These are phyloP conservation scores for Insectozyma bohioensis DNA, from an alignment of 1,139 yeast genomes.

Conservation along the genomic window DNA sequence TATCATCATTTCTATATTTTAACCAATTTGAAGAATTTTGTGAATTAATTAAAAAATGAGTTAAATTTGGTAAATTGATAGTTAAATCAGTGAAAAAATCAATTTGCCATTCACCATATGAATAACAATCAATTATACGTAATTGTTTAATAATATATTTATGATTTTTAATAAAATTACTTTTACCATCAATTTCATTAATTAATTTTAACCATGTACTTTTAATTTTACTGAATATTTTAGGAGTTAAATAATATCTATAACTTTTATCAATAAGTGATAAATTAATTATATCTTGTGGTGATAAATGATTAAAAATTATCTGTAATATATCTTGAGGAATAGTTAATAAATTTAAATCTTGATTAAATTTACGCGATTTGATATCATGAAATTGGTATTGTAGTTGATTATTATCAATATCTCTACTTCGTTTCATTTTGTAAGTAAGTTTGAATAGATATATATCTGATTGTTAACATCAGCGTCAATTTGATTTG, in stretches of 20 bases:
- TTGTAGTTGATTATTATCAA: too few relatives aligned
- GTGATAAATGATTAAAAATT: constrained; percentile 20
- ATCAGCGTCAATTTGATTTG: too few relatives aligned
- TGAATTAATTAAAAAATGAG: constrained; percentile 29
- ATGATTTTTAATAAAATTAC: constrained; percentile 11
- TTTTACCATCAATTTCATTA: constrained; percentile 10
- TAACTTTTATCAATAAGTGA: constrained; percentile 20
- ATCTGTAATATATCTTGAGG: constrained; percentile 29
- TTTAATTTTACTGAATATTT: constrained; percentile 26
- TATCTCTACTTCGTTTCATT: too few relatives aligned
- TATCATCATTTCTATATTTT: constrained; percentile 29
- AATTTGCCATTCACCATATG: constrained; percentile 45
- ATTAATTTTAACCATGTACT: constrained; percentile 32
- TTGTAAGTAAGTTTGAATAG: too few relatives aligned
- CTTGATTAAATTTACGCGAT: too few relatives aligned
- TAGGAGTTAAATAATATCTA: constrained; percentile 21
- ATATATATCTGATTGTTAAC: too few relatives aligned
- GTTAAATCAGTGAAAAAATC: constrained; percentile 28
- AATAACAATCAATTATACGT: constrained; percentile 33
- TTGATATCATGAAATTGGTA: too few relatives aligned
- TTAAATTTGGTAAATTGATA: constrained; percentile 22
- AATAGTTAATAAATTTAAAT: constrained; percentile 18
- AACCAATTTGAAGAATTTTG: constrained; percentile 44
- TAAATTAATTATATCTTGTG: constrained; percentile 25
- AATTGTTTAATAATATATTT: constrained; percentile 18